A percentile compares a stretch with the other conserved stretches of the same genome.
phyloP scores from a whole-genome alignment of 2,329 filamentous ascomycete species.

The Raffaelea deltoideospora region DNA sequence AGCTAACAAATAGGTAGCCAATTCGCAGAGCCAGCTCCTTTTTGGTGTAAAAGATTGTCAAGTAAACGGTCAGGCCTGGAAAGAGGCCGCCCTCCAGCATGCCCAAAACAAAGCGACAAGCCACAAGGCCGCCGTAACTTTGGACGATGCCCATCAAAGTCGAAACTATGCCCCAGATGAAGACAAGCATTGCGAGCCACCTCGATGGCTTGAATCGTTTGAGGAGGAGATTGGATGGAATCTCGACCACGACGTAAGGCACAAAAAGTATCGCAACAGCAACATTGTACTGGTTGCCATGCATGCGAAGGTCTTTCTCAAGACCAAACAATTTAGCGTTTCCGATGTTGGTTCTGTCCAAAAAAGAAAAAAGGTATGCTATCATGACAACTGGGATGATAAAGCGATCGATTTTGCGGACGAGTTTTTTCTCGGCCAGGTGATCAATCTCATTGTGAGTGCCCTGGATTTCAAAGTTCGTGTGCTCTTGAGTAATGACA shows the following conservation, averaged over 20 bases:
- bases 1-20: neutral
- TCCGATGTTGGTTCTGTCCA: no score
- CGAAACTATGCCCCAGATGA: slow-evolving; percentile 28
- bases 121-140: slow-evolving; percentile 30
- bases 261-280: slow-evolving; percentile 30
- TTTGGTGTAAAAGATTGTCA: slow-evolving; percentile 31
- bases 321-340: no score
- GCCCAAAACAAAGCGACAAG: slow-evolving; percentile 43
- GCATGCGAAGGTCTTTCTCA: slow-evolving; percentile 22
- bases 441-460: no score
- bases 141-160: slow-evolving; percentile 37
- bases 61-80: slow-evolving; percentile 38
- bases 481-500: no score
- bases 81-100: slow-evolving; percentile 54
- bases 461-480: no score
- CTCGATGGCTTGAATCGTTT: slow-evolving; percentile 58
- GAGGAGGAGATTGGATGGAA: slow-evolving; percentile 62
- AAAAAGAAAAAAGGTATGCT: no score
- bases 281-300: slow-evolving; percentile 23
- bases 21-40: slow-evolving; percentile 30
- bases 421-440: no score
- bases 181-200: slow-evolving; percentile 28
- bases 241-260: slow-evolving; percentile 61
- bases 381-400: no score
- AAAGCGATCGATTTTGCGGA: no score